Conservation (phyloP, 1,139 yeast species). For the Yamadazyma siamensis region DNA sequence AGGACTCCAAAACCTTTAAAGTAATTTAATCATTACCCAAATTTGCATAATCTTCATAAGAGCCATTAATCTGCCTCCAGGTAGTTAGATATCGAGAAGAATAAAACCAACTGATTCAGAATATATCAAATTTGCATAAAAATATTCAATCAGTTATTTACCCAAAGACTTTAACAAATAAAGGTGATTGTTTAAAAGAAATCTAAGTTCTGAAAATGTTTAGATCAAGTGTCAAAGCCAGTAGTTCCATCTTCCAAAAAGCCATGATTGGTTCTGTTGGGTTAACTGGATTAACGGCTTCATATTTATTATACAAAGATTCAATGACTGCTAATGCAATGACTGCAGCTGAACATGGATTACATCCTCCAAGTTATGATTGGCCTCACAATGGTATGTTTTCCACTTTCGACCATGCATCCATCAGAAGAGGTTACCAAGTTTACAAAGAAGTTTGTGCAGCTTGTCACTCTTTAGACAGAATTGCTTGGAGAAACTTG, state of each 20-base stretch:
- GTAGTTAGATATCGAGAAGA: not conserved
- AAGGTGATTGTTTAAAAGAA: not conserved
- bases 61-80: not conserved
- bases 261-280: conserved; percentile 64
- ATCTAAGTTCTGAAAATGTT: conserved; percentile 18
- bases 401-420: conserved; percentile 90
- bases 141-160: not conserved
- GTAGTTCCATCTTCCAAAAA: conserved; percentile 48
- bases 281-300: conserved; percentile 66
- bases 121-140: not conserved
- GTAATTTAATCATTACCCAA: not conserved
- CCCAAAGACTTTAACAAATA: not conserved
- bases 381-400: conserved; percentile 96
- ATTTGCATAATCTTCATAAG: not conserved
- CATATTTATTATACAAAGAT: conserved; percentile 75
- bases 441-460: conserved; percentile 99
- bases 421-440: conserved; percentile 98
- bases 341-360: conserved; percentile 99
- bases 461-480: conserved; percentile 94
- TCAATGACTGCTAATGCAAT: conserved; percentile 86
- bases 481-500: conserved; percentile 98
- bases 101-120: not conserved
- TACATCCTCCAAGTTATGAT: conserved; percentile 88
- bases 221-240: conserved; percentile 20
- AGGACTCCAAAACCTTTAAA: not conserved